Conservation (phyloP, 1,284 basidiomycete species). For the Schizopora paradoxa region DNA sequence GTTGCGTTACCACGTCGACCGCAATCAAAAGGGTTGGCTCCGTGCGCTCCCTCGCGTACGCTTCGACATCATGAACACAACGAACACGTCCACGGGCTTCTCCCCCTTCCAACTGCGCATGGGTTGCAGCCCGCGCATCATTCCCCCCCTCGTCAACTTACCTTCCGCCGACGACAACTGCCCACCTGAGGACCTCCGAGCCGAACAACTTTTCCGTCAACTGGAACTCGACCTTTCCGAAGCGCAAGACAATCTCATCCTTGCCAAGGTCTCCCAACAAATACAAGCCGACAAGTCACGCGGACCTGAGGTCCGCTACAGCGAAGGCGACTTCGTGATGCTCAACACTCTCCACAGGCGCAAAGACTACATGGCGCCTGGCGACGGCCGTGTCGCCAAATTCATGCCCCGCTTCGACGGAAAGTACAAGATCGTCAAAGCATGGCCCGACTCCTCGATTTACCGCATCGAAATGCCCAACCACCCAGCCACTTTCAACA, state of each 20-base stretch:
- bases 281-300: slow-evolving; percentile 19
- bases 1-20: slow-evolving; percentile 29
- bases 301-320: slow-evolving; percentile 6
- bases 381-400: slow-evolving; percentile 23
- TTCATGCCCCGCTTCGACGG: slow-evolving; percentile 27
- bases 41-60: slow-evolving; percentile 29
- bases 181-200: background rate
- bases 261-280: slow-evolving; percentile 17
- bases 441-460: slow-evolving; percentile 21
- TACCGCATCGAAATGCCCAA: slow-evolving; percentile 22
- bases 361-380: slow-evolving; percentile 15
- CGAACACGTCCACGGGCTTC: slow-evolving; percentile 27
- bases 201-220: background rate
- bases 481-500: slow-evolving; percentile 17
- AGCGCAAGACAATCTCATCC: slow-evolving; percentile 1
- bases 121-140: slow-evolving; percentile 23
- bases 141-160: slow-evolving; percentile 27
- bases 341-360: slow-evolving; percentile 17
- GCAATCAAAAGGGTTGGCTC: slow-evolving; percentile 34
- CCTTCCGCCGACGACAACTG: too few relatives aligned
- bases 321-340: slow-evolving; percentile 19
- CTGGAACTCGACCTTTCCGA: background rate
- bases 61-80: slow-evolving; percentile 37
- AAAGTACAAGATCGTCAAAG: slow-evolving; percentile 18
- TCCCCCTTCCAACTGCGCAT: slow-evolving; percentile 30